Percentiles rank a stretch among this genome's conserved stretches.
These are phyloP conservation scores for Sclerotinia glacialis DNA, from an alignment of 2,329 filamentous ascomycete species.

Conservation along the genomic window DNA sequence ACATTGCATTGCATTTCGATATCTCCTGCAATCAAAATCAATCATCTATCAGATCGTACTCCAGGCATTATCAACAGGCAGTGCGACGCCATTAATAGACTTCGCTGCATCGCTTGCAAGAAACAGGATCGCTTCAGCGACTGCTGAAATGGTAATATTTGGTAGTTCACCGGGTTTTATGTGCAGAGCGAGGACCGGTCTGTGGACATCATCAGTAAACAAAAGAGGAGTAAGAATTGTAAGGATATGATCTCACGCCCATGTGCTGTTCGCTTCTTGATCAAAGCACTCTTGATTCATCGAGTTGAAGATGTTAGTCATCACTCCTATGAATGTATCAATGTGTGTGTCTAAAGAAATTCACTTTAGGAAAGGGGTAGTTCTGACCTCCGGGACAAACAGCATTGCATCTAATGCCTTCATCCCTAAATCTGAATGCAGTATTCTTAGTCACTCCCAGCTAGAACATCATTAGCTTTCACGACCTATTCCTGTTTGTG, in stretches of 20 bases:
- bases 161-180: constrained; percentile 29
- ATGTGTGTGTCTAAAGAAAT: background rate
- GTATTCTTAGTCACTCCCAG: constrained; percentile 49
- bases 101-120: constrained; percentile 40
- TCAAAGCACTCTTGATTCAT: background rate
- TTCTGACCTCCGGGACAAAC: constrained; percentile 43
- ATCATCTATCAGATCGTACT: constrained; percentile 36
- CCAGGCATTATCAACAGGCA: constrained; percentile 43
- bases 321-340: background rate
- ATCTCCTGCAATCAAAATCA: background rate
- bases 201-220: constrained; percentile 12
- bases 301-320: constrained; percentile 1
- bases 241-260: background rate
- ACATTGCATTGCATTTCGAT: background rate
- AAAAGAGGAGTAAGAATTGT: rapidly evolving
- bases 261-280: background rate
- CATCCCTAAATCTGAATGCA: constrained; percentile 46
- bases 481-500: background rate
- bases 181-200: constrained; percentile 39
- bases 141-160: constrained; percentile 38
- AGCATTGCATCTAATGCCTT: constrained; percentile 48
- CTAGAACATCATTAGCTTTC: constrained; percentile 26
- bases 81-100: constrained; percentile 40
- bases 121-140: constrained; percentile 43
- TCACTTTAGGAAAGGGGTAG: too few species aligned